A percentile compares a stretch with the other conserved stretches of the same genome.
phyloP scores from a whole-genome alignment of 106 monocot genomes.

The Ottelia alismoides region DNA sequence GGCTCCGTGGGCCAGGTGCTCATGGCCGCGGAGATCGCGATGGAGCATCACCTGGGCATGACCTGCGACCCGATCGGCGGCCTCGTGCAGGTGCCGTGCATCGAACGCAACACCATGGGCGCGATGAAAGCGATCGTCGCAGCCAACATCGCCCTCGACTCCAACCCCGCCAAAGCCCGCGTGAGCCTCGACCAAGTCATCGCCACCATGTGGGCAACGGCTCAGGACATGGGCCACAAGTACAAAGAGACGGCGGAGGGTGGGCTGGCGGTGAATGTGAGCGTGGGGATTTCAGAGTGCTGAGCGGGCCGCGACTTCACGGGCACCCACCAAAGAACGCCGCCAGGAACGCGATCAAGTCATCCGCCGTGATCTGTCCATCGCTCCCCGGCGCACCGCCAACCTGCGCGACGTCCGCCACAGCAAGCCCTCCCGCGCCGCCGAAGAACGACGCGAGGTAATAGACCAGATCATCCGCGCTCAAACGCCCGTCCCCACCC shows the following conservation, averaged over 20 bases:
- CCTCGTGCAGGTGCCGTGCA: too few relatives aligned
- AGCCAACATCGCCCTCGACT: not conserved
- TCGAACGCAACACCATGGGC: slow-evolving; percentile 1
- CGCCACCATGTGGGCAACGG: not conserved
- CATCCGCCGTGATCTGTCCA: too few relatives aligned
- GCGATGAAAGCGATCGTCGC: slow-evolving; percentile 1
- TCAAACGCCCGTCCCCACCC: too few relatives aligned
- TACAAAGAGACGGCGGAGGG: slow-evolving; percentile 1
- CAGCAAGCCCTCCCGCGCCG: too few relatives aligned
- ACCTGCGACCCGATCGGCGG: slow-evolving; percentile 7
- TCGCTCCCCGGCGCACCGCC: too few relatives aligned
- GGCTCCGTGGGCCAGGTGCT: not conserved
- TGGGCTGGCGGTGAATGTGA: slow-evolving; percentile 3
- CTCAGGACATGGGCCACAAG: not conserved
- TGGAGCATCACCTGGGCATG: slow-evolving; percentile 3
- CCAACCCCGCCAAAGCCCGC: not conserved
- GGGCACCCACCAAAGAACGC: too few relatives aligned
- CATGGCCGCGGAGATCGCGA: slow-evolving; percentile 1
- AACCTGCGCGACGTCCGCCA: too few relatives aligned
- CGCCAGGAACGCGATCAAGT: too few relatives aligned
- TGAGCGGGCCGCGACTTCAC: too few relatives aligned
- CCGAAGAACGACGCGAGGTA: too few relatives aligned
- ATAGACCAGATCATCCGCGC: too few relatives aligned
- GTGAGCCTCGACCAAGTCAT: slow-evolving; percentile 1
- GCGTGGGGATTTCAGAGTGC: too few relatives aligned